A percentile compares a stretch with the other conserved stretches of the same genome.
phyloP scores from a whole-genome alignment of 441 rosid genomes.

The Macaranga tanarius region DNA sequence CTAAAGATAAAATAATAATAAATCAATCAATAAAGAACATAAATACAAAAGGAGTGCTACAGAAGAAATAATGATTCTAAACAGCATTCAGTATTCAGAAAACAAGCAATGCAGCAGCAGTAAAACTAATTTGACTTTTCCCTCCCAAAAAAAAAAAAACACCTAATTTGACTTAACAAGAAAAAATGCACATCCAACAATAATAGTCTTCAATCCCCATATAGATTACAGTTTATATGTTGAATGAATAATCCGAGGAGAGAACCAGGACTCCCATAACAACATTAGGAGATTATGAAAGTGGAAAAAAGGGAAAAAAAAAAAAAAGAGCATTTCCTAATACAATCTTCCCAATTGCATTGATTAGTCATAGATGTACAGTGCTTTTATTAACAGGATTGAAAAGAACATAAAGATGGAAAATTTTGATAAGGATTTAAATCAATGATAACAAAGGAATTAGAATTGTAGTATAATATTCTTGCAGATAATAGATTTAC shows the following conservation, averaged over 20 bases:
- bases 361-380: not conserved
- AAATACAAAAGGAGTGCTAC: slow-evolving; percentile 2
- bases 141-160: too few relatives aligned
- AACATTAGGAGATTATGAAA: not conserved
- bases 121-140: not conserved
- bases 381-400: not conserved
- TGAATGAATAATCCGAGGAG: not conserved
- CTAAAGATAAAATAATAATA: slow-evolving; percentile 37
- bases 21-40: slow-evolving; percentile 6
- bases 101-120: not conserved
- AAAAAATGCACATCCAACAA: slow-evolving; percentile 1
- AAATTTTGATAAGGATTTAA: not conserved
- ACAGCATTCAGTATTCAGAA: slow-evolving; percentile 1
- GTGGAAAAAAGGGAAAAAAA: too few relatives aligned
- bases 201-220: not conserved
- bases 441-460: not conserved
- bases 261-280: not conserved
- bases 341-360: not conserved
- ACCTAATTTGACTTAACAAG: not conserved
- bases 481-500: not conserved
- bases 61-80: slow-evolving; percentile 1
- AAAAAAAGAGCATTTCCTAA: not conserved
- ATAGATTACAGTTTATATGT: not conserved
- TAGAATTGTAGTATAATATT: not conserved
- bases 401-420: not conserved